Evolutionary conservation across 2,329 filamentous ascomycete species (phyloP).

Genomic region (Fusarium verticillioides): DNA sequence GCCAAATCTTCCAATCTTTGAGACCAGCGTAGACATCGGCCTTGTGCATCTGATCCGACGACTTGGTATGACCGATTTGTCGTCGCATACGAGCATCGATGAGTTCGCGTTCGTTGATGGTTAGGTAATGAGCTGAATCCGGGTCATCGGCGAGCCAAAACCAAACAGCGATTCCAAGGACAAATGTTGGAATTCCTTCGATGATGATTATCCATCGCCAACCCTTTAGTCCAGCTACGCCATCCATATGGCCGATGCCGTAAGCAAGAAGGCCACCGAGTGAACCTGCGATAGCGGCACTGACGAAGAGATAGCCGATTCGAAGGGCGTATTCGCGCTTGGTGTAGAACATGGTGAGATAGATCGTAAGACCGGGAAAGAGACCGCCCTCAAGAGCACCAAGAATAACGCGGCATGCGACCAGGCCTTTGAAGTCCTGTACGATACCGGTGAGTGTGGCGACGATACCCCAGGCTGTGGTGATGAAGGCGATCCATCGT

Average conservation of each 20-base stretch:
- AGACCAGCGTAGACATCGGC: constrained; percentile 67
- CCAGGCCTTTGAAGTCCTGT: constrained; percentile 45
- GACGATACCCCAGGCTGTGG: constrained; percentile 55
- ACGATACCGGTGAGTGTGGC: constrained; percentile 61
- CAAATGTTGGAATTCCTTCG: constrained; percentile 52
- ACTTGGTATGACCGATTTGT: constrained; percentile 46
- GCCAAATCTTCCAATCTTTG: constrained; percentile 70
- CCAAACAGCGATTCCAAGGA: constrained; percentile 45
- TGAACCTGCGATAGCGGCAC: constrained; percentile 40
- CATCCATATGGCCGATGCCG: constrained; percentile 49
- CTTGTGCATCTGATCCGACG: constrained; percentile 53
- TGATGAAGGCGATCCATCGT: constrained; percentile 43
- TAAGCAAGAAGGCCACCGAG: constrained; percentile 46
- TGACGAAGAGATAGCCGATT: constrained; percentile 44
- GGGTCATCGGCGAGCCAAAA: constrained; percentile 47
- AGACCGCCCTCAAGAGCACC: constrained; percentile 60
- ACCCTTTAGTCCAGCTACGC: constrained; percentile 29
- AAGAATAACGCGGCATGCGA: constrained; percentile 57
- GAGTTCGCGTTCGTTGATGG: constrained; percentile 58
- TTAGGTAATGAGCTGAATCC: constrained; percentile 67
- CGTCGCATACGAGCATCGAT: constrained; percentile 45
- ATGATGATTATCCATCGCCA: constrained; percentile 72
- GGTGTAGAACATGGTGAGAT: constrained; percentile 44
- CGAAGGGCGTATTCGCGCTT: constrained; percentile 42
- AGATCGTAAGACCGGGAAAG: constrained; percentile 52